Base-by-base conservation (phyloP, 495 filamentous ascomycete species). In the Entonaema liquescens region DNA sequence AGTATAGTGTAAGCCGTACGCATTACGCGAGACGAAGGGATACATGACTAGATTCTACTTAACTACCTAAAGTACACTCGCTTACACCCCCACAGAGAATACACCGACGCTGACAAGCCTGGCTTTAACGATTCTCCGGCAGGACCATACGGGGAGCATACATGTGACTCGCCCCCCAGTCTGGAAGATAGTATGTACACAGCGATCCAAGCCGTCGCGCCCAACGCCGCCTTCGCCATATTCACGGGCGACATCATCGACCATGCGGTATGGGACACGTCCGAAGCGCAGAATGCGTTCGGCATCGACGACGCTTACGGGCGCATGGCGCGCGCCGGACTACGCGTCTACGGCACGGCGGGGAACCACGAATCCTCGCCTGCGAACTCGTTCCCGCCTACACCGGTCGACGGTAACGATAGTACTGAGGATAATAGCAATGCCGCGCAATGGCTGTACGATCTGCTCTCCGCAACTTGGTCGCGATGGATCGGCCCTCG, bases 281-380 rank as follows among this genome's bases (percentile, higher is more conserved):
- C 76, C 36, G 67, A 83, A 58, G 56, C 71, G 4, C 80, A 84
- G 53, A 84, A 82, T 49, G 75, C 82, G 12, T 52, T 74, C 53
- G 78, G 79, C 47, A 77, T 87, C 36, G 79, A 79, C 29, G 76
- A 79, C 23, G 81, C 84, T 2, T 88, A 86, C 66, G 53, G 73
- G 4, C 77, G 78, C 36, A 83, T 81, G 71, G 68, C 71, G 5
- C 55, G 54, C 9, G 79, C 78, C 2, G 70, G 74, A 2, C 73
- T 86, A 17, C 74, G 74, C 23, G 82, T 88, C 11, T 88, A 83
- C 62, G 75, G 82, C 25, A 84, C 83, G 3, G 73, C 86, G 2
- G 86, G 86, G 1, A 89, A 89, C 65, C 87, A 89, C 61, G 87
- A 89, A 49, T 73, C 81, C 1, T 80, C 79, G 21, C 87, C 87